Conservation (phyloP, 306 rosid genomes). For the Arachis stenosperma region DNA sequence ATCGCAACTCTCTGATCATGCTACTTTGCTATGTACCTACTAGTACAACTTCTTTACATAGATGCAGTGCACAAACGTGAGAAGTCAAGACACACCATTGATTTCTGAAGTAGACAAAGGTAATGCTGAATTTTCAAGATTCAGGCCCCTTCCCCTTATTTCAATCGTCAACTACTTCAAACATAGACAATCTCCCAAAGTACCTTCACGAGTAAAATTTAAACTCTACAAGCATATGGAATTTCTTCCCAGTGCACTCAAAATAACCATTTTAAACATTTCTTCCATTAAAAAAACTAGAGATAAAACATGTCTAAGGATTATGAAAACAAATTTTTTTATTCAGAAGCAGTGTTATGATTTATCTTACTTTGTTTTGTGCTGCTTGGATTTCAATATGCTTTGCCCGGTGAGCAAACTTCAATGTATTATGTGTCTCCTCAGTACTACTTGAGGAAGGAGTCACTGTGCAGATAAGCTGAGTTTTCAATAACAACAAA, state of each 20-base stretch:
- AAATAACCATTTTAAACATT: slow-evolving; percentile 20
- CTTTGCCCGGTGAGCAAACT: slow-evolving; percentile 97
- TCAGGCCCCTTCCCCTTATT: not conserved
- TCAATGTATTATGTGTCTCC: slow-evolving; percentile 95
- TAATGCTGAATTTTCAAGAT: slow-evolving; percentile 4
- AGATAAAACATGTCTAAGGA: not conserved
- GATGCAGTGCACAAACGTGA: slow-evolving; percentile 22
- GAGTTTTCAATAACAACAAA: slow-evolving; percentile 46
- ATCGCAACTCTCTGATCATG: slow-evolving; percentile 6
- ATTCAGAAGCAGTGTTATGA: not conserved
- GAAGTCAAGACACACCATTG: slow-evolving; percentile 26
- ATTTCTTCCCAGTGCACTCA: slow-evolving; percentile 33
- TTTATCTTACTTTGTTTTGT: slow-evolving; percentile 74
- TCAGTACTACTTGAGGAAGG: slow-evolving; percentile 97
- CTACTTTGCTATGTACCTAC: slow-evolving; percentile 11
- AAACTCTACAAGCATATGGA: slow-evolving; percentile 22
- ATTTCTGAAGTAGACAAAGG: slow-evolving; percentile 19
- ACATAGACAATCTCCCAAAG: slow-evolving; percentile 20
- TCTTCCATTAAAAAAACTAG: not conserved
- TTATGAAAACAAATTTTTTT: not conserved
- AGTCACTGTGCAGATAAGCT: slow-evolving; percentile 98
- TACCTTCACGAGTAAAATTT: not conserved
- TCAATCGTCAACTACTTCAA: slow-evolving; percentile 16
- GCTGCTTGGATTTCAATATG: slow-evolving; percentile 97
- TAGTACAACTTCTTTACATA: not conserved